Conservation (phyloP, 176 grass and related monocot genomes). For the Aegilops bicornis region DNA sequence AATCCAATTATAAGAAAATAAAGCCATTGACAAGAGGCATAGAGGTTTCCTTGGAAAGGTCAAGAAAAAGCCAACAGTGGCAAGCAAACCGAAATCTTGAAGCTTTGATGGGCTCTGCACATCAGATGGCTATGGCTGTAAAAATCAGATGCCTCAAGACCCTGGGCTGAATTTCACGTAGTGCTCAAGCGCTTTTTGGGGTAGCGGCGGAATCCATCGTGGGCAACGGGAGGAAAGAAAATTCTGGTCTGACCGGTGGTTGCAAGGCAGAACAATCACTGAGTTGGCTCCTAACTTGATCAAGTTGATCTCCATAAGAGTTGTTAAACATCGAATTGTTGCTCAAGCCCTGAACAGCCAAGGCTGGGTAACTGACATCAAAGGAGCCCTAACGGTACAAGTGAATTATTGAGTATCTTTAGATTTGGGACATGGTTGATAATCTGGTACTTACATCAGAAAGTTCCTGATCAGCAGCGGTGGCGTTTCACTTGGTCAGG, state of each 20-base stretch:
- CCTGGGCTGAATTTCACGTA: too few species aligned
- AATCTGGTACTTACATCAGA: background rate
- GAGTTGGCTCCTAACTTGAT: background rate
- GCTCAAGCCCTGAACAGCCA: background rate
- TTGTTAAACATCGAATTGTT: background rate
- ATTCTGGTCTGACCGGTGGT: background rate
- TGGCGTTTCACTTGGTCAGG: background rate
- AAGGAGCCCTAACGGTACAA: background rate
- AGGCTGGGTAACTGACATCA: background rate
- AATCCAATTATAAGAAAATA: background rate
- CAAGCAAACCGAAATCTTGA: too few species aligned
- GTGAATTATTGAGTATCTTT: background rate
- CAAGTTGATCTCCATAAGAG: background rate
- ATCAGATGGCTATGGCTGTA: background rate
- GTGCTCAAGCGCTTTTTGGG: too few species aligned
- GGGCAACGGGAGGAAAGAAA: background rate
- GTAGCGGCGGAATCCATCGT: background rate
- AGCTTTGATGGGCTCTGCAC: too few species aligned
- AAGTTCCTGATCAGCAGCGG: background rate
- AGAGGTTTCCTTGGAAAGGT: background rate
- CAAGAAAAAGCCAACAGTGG: background rate
- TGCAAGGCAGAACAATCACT: background rate
- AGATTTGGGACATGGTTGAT: background rate
- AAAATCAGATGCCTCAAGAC: background rate
- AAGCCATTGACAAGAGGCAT: background rate